Evolutionary conservation across 164 flowering plant genomes (phyloP), one percentile per base, ranked within the genome.

Genomic region (Stephania yunnanensis): DNA sequence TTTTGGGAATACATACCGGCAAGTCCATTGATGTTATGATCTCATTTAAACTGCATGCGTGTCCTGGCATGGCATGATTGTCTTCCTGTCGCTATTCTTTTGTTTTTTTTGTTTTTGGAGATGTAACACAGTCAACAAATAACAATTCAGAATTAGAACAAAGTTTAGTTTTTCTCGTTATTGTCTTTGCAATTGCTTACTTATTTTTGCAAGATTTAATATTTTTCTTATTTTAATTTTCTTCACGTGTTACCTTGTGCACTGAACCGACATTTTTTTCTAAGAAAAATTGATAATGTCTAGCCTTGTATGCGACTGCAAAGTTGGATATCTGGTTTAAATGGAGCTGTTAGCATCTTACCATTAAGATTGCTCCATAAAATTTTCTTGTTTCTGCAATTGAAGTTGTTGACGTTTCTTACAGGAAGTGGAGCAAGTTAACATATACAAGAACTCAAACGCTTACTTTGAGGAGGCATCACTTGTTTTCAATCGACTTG

Each of bases 401-500:
- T 29, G 55, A 30, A 77, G 45, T 11, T 48, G 3, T 70, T 17
- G 9, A 25, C 48, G 17, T 50, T 73, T 77, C 73, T 67, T 81
- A 78, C 72, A 91, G 94, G 86, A 68, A 74, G 82, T 53, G 42
- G 78, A 74, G 64, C 79, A 53, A 66, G 76, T 46, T 29, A 73
- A 68, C 52, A 10, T 73, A 71, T 36, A 70, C 76, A 64, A 74
- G 72, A 81, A 74, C 68, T 81, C 72, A 72, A 73, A 42, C 10
- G 53, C 71, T 11, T 73, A 76, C 78, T 69, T 73, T 68, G 77
- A 78, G 73, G 95, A 85, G 78, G 77, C 78, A 71, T 76, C 85
- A 45, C 74, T 83, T 66, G 76, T 75, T 72, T 77, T 87, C 48
- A 29, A 82, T 84, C 89, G 86, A 71, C 82, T 87, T 76, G 65